phyloP scores from a whole-genome alignment of 1,139 yeast species.

The Suhomyces terraborum region DNA sequence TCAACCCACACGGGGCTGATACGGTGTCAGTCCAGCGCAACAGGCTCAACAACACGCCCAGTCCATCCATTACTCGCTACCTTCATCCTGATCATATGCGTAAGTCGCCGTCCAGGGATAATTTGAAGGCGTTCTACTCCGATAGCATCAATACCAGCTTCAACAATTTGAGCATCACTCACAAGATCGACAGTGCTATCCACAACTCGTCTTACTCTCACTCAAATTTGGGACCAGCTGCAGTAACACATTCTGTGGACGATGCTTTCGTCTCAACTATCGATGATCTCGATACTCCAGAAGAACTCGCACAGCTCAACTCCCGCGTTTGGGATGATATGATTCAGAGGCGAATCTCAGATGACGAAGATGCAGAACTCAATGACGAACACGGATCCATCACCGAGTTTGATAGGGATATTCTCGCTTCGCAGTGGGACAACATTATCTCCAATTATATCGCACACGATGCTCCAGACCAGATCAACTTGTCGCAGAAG shows the following conservation, averaged over 20 bases:
- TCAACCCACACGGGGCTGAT: constrained; percentile 18
- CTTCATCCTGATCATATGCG: constrained; percentile 5
- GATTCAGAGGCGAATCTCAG: constrained; percentile 24
- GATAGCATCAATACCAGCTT: constrained; percentile 13
- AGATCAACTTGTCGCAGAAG: constrained; percentile 45
- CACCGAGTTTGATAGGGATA: constrained; percentile 18
- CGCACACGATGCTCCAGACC: constrained; percentile 40
- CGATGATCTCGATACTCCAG: constrained; percentile 30
- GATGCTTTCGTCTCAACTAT: constrained; percentile 34
- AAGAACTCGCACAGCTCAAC: constrained; percentile 8
- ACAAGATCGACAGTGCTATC: background rate
- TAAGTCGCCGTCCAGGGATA: constrained; percentile 10
- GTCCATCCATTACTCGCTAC: constrained; percentile 14
- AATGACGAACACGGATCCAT: constrained; percentile 10
- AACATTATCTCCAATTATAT: constrained; percentile 32
- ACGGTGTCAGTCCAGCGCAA: constrained; percentile 8
- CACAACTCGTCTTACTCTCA: no score
- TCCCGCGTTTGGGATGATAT: constrained; percentile 33
- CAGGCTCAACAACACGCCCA: constrained; percentile 22
- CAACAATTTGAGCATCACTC: constrained; percentile 8
- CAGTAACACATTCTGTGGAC: constrained; percentile 10
- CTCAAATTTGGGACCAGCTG: no score
- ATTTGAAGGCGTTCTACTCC: constrained; percentile 13
- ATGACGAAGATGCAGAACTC: constrained; percentile 18
- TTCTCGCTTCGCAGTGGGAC: constrained; percentile 32